Conservation (phyloP, 257 asterid genomes). For the Plantago ovata region DNA sequence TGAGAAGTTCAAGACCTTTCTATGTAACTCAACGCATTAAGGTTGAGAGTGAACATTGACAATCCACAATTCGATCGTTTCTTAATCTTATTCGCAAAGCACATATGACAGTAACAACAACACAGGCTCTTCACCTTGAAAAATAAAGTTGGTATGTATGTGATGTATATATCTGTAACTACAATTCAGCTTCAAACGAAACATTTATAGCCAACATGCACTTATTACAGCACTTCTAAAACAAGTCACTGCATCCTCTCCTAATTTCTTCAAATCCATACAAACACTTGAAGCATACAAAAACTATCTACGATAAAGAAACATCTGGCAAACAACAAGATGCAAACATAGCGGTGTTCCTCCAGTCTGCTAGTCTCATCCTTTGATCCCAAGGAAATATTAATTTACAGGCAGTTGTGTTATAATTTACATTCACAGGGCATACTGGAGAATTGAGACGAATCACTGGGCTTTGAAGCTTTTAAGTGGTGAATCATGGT, state of each 20-base stretch:
- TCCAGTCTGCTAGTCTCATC: conserved; percentile 8
- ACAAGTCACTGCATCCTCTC: conserved; percentile 9
- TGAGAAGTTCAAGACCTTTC: too few species aligned
- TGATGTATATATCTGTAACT: neutral
- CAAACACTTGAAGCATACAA: conserved; percentile 12
- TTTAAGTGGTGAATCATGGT: conserved; percentile 6
- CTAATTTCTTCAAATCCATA: conserved; percentile 10
- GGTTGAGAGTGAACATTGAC: too few species aligned
- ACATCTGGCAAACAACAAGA: neutral
- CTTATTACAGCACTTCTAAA: conserved; percentile 16
- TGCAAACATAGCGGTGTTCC: neutral
- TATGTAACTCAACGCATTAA: too few species aligned
- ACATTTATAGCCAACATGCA: neutral
- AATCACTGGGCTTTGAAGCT: conserved; percentile 9
- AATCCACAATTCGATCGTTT: too few species aligned
- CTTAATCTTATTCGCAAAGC: too few species aligned
- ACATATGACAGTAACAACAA: neutral
- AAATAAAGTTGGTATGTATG: neutral
- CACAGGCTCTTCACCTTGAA: neutral
- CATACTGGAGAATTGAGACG: conserved; percentile 16
- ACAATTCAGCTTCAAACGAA: neutral
- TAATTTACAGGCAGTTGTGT: conserved; percentile 10
- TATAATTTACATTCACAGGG: conserved; percentile 27
- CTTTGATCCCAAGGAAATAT: conserved; percentile 1
- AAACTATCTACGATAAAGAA: conserved; percentile 25